A percentile compares a stretch with the other conserved stretches of the same genome.
These are phyloP conservation scores for Backusella sp. DNA, from an alignment of 192 early-diverging fungal genomes.

Conservation along the genomic window DNA sequence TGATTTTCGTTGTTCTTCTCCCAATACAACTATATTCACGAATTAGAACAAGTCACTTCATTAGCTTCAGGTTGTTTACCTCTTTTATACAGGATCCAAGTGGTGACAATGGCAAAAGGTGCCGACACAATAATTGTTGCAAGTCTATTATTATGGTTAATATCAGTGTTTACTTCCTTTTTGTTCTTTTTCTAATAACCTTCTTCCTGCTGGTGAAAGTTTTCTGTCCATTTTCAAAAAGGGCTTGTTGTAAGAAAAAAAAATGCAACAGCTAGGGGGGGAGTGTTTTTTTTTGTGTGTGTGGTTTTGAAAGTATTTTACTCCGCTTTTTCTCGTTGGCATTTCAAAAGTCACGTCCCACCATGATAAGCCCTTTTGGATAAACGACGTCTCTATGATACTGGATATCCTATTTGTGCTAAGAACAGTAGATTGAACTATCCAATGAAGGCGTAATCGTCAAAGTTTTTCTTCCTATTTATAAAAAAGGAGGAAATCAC, in stretches of 20 bases:
- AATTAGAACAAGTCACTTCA: too few relatives aligned
- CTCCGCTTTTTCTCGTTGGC: background rate
- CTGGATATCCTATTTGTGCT: too few relatives aligned
- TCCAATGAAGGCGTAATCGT: too few relatives aligned
- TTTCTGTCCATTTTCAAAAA: too few relatives aligned
- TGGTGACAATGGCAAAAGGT: conserved; percentile 29
- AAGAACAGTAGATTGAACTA: too few relatives aligned
- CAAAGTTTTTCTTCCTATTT: too few relatives aligned
- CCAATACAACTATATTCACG: conserved; percentile 24
- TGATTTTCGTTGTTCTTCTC: conserved; percentile 24
- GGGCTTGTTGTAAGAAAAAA: too few relatives aligned
- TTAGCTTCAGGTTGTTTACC: background rate
- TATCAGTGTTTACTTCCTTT: background rate
- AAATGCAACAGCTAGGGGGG: background rate
- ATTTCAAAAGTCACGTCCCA: background rate
- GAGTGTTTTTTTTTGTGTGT: background rate
- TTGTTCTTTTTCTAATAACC: conserved; percentile 6
- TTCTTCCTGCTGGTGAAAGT: conserved; percentile 31
- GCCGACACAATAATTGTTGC: conserved; percentile 33
- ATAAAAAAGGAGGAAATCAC: too few relatives aligned
- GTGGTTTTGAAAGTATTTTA: background rate
- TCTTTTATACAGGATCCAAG: conserved; percentile 41
- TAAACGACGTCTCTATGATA: too few relatives aligned
- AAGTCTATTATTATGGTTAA: conserved; percentile 24
- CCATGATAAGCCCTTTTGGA: too few relatives aligned